Conservation (phyloP, 805 yeast species). For the Yarrowia keelungensis region DNA sequence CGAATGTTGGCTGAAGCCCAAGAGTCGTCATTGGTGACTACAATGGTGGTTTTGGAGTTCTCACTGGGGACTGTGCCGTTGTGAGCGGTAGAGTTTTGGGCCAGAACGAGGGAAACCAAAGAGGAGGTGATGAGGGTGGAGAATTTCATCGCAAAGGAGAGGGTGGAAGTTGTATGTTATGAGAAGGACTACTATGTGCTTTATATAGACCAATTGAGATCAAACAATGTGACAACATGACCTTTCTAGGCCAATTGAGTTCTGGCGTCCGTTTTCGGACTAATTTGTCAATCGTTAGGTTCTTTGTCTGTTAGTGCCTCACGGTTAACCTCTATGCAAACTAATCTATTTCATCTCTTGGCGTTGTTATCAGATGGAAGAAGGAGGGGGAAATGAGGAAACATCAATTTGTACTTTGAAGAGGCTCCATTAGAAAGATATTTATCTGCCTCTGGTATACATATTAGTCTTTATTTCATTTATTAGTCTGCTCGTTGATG, state of each 20-base stretch:
- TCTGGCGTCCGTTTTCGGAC: too few relatives aligned
- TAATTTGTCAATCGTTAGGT: not conserved
- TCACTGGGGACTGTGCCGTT: not conserved
- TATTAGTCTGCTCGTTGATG: too few relatives aligned
- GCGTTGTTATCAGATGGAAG: not conserved
- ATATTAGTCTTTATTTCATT: too few relatives aligned
- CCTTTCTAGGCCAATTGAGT: too few relatives aligned
- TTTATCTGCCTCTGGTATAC: too few relatives aligned
- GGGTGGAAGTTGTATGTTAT: too few relatives aligned
- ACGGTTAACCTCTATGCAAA: not conserved
- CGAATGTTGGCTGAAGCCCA: conserved; percentile 12
- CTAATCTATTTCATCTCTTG: not conserved
- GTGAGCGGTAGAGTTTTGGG: not conserved
- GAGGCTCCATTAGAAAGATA: too few relatives aligned
- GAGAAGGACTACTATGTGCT: too few relatives aligned
- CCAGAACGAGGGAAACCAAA: not conserved
- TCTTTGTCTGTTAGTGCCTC: not conserved
- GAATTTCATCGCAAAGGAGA: not conserved
- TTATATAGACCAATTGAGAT: too few relatives aligned
- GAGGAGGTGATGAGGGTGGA: not conserved
- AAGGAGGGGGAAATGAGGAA: not conserved
- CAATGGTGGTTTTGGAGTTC: not conserved
- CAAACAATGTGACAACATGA: too few relatives aligned
- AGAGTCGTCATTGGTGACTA: conserved; percentile 1
- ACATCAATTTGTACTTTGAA: too few relatives aligned